Conservation (phyloP, 768 basidiomycete species). For the Russula abietina region DNA sequence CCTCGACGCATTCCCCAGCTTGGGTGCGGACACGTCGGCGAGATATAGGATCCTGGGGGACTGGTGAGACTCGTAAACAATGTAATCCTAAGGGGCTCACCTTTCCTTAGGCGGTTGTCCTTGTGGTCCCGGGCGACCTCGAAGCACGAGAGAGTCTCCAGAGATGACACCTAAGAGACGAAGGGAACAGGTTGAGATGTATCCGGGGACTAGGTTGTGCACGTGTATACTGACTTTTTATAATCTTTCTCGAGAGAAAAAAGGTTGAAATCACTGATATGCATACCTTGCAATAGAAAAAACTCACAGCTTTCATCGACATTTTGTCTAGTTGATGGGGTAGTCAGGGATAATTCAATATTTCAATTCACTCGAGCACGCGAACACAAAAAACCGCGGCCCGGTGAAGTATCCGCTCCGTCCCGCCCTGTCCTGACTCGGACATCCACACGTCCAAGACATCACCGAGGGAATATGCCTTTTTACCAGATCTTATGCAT, state of each 20-base stretch:
- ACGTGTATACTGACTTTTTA: conserved; percentile 45
- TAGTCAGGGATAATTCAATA: not conserved
- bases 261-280: not conserved
- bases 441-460: not conserved
- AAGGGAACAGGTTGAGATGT: conserved; percentile 17
- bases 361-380: not conserved
- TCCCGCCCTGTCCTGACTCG: no score
- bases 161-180: conserved; percentile 71
- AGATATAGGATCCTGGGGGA: conserved; percentile 75
- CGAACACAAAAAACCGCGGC: not conserved
- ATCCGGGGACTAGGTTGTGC: conserved; percentile 1
- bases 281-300: not conserved
- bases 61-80: conserved; percentile 1
- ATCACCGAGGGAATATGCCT: conserved; percentile 54
- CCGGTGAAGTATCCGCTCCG: not conserved
- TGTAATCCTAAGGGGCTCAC: conserved; percentile 37
- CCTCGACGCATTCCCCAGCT: conserved; percentile 72
- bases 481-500: conserved; percentile 87
- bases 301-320: conserved; percentile 70
- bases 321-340: conserved; percentile 33
- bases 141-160: conserved; percentile 82
- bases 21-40: conserved; percentile 79
- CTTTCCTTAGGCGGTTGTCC: conserved; percentile 89
- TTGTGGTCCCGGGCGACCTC: conserved; percentile 68
- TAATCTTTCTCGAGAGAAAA: conserved; percentile 36